Base-by-base conservation (phyloP, 2,329 filamentous ascomycete species). In the Xylaria sp. region DNA sequence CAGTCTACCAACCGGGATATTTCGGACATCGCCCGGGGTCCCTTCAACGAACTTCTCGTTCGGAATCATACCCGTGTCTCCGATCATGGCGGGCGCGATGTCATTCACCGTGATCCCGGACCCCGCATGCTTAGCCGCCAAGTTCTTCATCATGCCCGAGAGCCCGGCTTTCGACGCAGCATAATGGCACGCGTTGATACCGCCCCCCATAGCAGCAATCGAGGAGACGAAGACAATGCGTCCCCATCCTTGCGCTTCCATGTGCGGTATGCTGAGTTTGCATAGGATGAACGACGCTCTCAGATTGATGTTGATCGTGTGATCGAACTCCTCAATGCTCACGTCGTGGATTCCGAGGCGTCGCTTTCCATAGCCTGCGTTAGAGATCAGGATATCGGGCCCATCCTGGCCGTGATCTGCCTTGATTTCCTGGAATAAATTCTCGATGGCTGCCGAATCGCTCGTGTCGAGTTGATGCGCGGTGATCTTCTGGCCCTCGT, bases 41-140 rank as follows among this genome's bases (percentile, higher is more conserved):
- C 80, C 79, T 65, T 73, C 73, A 13, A 80, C 72, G 11, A 69
- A 70, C 62, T 82, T 78, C 47, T 80, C 80, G 61, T 83, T 78
- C 1, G 83, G 82, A 48, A 87, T 83, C 83, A 87, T 83, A 1
- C 82, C 82, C 2, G 82, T 85, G 19, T 82, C 80, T 3, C 83
- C 84, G 63, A 88, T 87, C 83, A 88, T 87, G 2, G 85, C 85
- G 0, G 85, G 85, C 2, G 84, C 83, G n/a, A 88, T 83, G 63
- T 87, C 84, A 60, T 88, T 88, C 59, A 87, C 83, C 11, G 84
- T 85, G 65, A 88, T 85, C 37, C 84, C 84, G 65, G 78, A 79
- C 58, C 79, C 77, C 1, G 83, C 85, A 19, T 87, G 77, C 51
- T 83, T 82, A 0, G 76, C 79, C 0, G 84, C 79, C 35, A 88